phyloP scores from a whole-genome alignment of 352 stramenopile genomes.

The Globisporangium orthogonon region DNA sequence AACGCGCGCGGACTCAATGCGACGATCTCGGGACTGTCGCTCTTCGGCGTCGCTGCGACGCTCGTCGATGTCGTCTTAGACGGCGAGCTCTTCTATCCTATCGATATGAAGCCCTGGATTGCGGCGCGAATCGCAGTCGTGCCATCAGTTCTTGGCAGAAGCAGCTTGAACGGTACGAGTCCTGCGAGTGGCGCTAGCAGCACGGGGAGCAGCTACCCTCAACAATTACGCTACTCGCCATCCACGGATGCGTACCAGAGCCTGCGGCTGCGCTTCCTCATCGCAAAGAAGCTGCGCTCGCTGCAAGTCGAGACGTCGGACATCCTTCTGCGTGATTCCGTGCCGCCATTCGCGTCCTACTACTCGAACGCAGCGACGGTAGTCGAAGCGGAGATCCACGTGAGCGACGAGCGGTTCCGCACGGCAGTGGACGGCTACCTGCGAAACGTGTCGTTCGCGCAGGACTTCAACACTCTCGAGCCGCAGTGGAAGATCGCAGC shows the following conservation, averaged over 20 bases:
- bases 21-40: constrained; percentile 14
- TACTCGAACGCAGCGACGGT: constrained; percentile 1
- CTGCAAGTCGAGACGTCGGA: constrained; percentile 17
- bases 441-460: constrained; percentile 15
- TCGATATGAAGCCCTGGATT: constrained; percentile 26
- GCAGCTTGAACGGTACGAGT: neutral
- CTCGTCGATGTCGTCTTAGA: constrained; percentile 16
- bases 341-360: constrained; percentile 1
- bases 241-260: constrained; percentile 16
- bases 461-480: constrained; percentile 10
- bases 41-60: constrained; percentile 18
- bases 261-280: constrained; percentile 22
- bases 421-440: constrained; percentile 13
- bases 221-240: neutral
- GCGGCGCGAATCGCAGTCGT: constrained; percentile 12
- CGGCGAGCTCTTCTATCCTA: constrained; percentile 21
- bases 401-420: constrained; percentile 8
- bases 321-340: constrained; percentile 19
- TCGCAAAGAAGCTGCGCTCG: constrained; percentile 6
- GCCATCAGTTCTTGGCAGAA: neutral
- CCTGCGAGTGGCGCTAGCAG: neutral
- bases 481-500: constrained; percentile 19
- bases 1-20: constrained; percentile 11
- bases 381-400: constrained; percentile 20
- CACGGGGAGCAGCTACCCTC: neutral